Base-by-base conservation (phyloP, 192 early-diverging fungal genomes). In the Rhizophagus prolifer region DNA sequence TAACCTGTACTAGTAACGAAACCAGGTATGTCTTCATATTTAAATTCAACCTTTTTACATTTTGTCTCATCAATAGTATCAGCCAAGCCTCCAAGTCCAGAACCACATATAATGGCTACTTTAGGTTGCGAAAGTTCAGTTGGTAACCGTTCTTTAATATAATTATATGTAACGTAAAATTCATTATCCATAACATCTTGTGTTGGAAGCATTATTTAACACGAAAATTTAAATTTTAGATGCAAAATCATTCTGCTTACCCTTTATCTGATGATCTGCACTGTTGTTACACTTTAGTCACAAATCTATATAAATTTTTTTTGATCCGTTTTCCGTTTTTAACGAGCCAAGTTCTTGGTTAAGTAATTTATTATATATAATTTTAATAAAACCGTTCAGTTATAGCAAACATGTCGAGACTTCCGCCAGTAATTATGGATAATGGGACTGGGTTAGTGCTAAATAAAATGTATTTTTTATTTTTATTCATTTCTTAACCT, bases 351-450 rank as follows among this genome's bases (percentile, higher is more conserved):
- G 41, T 12, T 44, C 10, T 44, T 44, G 9, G 41, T 12, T 10
- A 12, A 2, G 10, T 44, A 44, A 12, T 12, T 44, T 5, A 1
- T 12, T 44, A 44, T 7, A 41, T 44, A 44, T 12, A 44, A 44
- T 10, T 12, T 44, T 12, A 44, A 44, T 44, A 44, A 9, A 7
- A 41, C 8, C 9, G 5, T 23, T 50, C 44, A 30, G 1, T 73
- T 14, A 44, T 38, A 19, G 10, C n/a, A 38, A 78, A 61, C 58
- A 87, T 86, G 83, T 79, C 80, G 79, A 83, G 79, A 77, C 83
- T 87, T 63, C 90, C 94, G 75, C 89, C 94, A 44, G 94, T 98
- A 58, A 94, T 98, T 81, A 96, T 98, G 81, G 97, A 98, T 87
- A 98, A 98, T 88, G 97, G 97, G 79, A 98, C 97, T 44, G 97